Base-by-base conservation (phyloP, 805 yeast species). In the Teunomyces kruisii region DNA sequence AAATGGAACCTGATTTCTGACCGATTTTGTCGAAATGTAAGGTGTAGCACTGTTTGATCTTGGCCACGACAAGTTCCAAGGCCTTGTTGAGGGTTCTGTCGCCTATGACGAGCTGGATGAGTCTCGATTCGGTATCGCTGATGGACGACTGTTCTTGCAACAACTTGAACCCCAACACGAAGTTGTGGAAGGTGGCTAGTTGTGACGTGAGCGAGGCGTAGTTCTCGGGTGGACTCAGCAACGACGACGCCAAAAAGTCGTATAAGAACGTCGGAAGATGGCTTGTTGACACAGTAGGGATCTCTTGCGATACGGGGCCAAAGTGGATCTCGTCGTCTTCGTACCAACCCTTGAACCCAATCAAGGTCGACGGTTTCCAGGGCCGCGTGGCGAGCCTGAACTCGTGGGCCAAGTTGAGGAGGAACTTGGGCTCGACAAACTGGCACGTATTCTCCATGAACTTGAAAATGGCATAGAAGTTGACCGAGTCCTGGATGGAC, bases 341-440 rank as follows among this genome's bases (percentile, higher is more conserved):
- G 29, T 65, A 49, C 74, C 74, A 70, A 42, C 58, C 49, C 31
- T 56, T 59, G 44, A 62, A 66, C 1, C 73, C 74, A 31, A 68
- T 49, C 15, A 59, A 40, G 3, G 56, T 57, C 1, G 58, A 45
- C 1, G 63, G 57, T 5, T 50, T 53, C 74, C 74, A 68, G 1
- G 54, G 42, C 22, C 43, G 40, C 3, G 62, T 50, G 9, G 44
- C 43, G 9, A 41, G 47, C 28, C 40, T 47, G 4, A 62, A 44
- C 8, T 36, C 43, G 4, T 46, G 45, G 6, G 40, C 28, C 12
- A 64, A 43, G 2, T 53, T 60, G 9, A 41, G 39, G 3, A 51
- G 42, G 40, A 68, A 69, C 42, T 55, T 65, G n/a, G 47, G 44
- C 1, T 48, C 42, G 3, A 61, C 50, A 39, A 62, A 61, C 3